Base-by-base conservation (phyloP, 441 rosid genomes). In the Gossypium lobatum region DNA sequence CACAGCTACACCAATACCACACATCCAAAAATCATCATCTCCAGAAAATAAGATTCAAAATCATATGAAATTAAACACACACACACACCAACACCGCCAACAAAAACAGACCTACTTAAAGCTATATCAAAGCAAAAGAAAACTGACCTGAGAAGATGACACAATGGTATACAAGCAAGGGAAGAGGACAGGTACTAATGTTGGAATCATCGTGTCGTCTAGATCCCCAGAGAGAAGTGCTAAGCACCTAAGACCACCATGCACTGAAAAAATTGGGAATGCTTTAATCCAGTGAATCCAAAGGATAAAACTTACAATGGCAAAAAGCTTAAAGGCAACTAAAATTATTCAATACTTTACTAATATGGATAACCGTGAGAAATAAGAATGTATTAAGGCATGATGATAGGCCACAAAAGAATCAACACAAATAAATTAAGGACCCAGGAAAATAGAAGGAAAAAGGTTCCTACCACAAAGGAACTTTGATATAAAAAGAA, bases 161-260 rank as follows among this genome's bases (percentile, higher is more conserved):
- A 93, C 93, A 74, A 95, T 86, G 54, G 81, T 83, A 77, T 85
- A 93, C 84, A 93, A 86, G 81, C 88, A 83, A 76, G 99, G 98
- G 83, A 95, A 91, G 78, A 95, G 79, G 77, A 86, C 83, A 59
- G 98, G 98, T 58, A 95, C 83, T 72, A 93, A 76, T 14, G 85
- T 58, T 52, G 95, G 97, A 84, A 95, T 92, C 79, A 84, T 74
- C 65, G 82, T 79, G 82, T 95, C 98, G 75, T 91, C 99, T 82
- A 95, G 81, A 75, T 95, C 97, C 23, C 89, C 90, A 0, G 96
- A 88, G 70, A 95, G 84, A 83, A 95, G 93, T 54, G 98, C 90
- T 84, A 93, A 73, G 80, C 99, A 95, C 85, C 90, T 89, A 78
- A 93, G 85, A 82, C 92, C 97, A 50, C 98, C 99, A 74, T 87